phyloP scores from a whole-genome alignment of 495 filamentous ascomycete species.

The Aspergillus haitiensis region DNA sequence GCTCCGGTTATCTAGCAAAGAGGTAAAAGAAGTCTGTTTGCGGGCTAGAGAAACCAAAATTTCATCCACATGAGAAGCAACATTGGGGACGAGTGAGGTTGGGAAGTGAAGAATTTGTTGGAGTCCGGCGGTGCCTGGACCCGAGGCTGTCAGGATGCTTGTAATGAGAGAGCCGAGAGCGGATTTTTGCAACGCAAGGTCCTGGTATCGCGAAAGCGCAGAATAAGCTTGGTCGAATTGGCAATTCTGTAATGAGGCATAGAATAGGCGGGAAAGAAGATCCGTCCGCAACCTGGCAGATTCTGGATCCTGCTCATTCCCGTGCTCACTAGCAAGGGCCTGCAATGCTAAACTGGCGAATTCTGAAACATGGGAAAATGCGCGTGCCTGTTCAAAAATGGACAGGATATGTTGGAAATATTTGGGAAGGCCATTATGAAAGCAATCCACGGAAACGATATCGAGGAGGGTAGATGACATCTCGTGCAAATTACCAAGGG shows the following conservation, averaged over 20 bases:
- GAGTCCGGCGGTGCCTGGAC: conserved; percentile 49
- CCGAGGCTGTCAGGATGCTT: conserved; percentile 66
- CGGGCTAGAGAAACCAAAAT: conserved; percentile 58
- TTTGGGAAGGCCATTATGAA: conserved; percentile 73
- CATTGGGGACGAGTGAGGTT: conserved; percentile 59
- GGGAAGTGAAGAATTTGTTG: conserved; percentile 71
- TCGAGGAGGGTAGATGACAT: conserved; percentile 64
- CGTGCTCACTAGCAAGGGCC: conserved; percentile 49
- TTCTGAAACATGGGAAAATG: conserved; percentile 76
- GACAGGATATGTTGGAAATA: conserved; percentile 86
- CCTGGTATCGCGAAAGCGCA: conserved; percentile 68
- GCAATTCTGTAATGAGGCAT: conserved; percentile 69
- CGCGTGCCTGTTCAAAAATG: conserved; percentile 74
- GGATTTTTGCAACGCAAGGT: conserved; percentile 62
- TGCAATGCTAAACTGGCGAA: conserved; percentile 81
- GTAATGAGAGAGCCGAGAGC: conserved; percentile 68
- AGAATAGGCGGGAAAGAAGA: conserved; percentile 80
- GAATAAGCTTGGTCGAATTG: conserved; percentile 82
- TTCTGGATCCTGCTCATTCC: conserved; percentile 43
- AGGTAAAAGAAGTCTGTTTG: conserved; percentile 40
- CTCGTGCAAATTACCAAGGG: conserved; percentile 48
- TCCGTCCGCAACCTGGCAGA: conserved; percentile 52
- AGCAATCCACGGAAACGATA: conserved; percentile 66
- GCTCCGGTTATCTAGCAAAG: conserved; percentile 35
- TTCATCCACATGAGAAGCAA: conserved; percentile 75